Evolutionary conservation across 257 asterid genomes (phyloP), one percentile per base, ranked within the genome.

Genomic region (Leonotis leonurus): DNA sequence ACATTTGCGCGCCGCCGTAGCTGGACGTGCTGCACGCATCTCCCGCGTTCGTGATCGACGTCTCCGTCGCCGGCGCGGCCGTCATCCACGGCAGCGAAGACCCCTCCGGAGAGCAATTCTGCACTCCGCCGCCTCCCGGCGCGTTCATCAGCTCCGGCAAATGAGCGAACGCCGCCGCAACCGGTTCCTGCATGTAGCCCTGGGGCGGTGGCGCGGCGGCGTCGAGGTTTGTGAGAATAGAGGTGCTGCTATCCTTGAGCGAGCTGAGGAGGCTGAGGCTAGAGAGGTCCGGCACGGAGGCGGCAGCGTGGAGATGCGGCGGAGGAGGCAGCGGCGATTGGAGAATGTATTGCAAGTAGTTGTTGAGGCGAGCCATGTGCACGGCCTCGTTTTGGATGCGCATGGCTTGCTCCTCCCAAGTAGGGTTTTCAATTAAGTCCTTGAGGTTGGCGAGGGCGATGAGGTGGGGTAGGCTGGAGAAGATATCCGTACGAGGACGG

Each of bases 401-500:
- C 54, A 80, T 65, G 61, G 89, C 81, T 41, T 86, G 95, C 17
- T 84, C 87, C 20, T 86, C 93, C 62, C 84, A 71, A 3, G 79
- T 68, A 59, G 82, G 84, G 72, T 79, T 81, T 59, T 83, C 87
- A 11, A 88, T 77, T 5, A 82, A 65, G 3, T 77, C 92, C 26
- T 79, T 80, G 30, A 88, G 82, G 59, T 78, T 85, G 2, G 95
- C 83, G 39, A 88, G 59, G 12, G 96, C 96, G 60, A 88, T 69
- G 49, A 88, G 86, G 58, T 83, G 87, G 4, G 88, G 92, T 7
- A 81, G 59, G 74, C 74, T 85, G 27, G 91, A 76, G 63, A 78
- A 83, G 8, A 85, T 83, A 60, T 83, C 93, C 8, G 93, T 83
- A 1, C 93, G 74, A 0, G 95, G 96, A 0, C 80, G 86, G 44